A percentile compares a stretch with the other conserved stretches of the same genome.
Evolutionary conservation across 1,284 basidiomycete genomes (phyloP).

Genomic region (Cryptococcus sp.): DNA sequence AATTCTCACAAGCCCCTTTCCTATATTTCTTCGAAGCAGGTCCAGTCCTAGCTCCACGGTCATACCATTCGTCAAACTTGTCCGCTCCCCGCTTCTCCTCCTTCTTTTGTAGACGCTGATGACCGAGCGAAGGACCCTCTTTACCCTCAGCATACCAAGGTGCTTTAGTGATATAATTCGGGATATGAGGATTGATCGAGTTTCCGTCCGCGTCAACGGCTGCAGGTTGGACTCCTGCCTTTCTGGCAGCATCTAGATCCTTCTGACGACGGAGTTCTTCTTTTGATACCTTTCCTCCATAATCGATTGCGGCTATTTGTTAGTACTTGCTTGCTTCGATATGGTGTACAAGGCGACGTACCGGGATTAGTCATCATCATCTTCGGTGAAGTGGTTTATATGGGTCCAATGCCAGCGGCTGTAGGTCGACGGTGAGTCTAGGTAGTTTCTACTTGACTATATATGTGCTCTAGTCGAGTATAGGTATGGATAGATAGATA

Average conservation of each 20-base stretch:
- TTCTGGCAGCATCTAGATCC: constrained; percentile 91
- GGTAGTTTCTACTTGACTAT: no score
- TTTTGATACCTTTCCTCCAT: constrained; percentile 73
- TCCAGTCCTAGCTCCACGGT: constrained; percentile 77
- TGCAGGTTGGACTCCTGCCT: constrained; percentile 94
- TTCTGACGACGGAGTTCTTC: constrained; percentile 92
- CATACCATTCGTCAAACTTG: constrained; percentile 87
- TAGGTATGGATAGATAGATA: no score
- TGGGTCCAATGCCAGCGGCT: not conserved
- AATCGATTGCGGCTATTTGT: constrained; percentile 17
- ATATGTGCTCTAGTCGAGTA: no score
- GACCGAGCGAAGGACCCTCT: constrained; percentile 82
- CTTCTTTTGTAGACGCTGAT: constrained; percentile 70
- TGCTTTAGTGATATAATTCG: constrained; percentile 92
- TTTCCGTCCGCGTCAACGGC: constrained; percentile 90
- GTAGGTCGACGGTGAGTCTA: no score
- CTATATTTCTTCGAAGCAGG: constrained; percentile 93
- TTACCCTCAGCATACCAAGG: constrained; percentile 97
- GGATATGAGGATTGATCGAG: constrained; percentile 97
- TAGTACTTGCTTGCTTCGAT: constrained; percentile 1
- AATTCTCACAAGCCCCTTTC: constrained; percentile 98
- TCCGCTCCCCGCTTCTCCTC: constrained; percentile 59
- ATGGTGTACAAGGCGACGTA: not conserved
- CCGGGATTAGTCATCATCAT: constrained; percentile 1
- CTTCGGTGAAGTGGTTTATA: not conserved